Evolutionary conservation across 2,329 filamentous ascomycete species (phyloP).

Genomic region (Davidsoniella eucalypti): DNA sequence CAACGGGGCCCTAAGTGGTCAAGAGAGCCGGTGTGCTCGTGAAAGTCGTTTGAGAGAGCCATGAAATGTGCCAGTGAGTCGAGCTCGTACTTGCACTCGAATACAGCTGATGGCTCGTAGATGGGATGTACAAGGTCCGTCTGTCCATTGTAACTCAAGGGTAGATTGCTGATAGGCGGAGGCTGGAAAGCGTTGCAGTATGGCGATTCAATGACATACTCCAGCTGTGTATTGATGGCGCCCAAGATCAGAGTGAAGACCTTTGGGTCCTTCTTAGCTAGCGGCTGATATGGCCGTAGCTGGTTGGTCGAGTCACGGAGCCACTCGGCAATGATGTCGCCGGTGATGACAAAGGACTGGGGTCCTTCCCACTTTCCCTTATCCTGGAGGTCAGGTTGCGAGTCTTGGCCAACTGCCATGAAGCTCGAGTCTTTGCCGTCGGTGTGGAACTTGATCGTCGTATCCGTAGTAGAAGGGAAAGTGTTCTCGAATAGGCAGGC

Average conservation of each 20-base stretch:
- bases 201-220: conserved; percentile 84
- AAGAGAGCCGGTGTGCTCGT: conserved; percentile 59
- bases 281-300: conserved; percentile 69
- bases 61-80: conserved; percentile 91
- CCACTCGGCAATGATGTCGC: conserved; percentile 89
- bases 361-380: conserved; percentile 61
- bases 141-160: conserved; percentile 60
- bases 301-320: conserved; percentile 88
- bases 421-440: conserved; percentile 30
- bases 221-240: conserved; percentile 88
- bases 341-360: conserved; percentile 86
- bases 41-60: conserved; percentile 69
- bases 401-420: conserved; percentile 20
- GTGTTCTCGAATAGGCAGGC: conserved; percentile 89
- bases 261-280: conserved; percentile 65
- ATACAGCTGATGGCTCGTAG: conserved; percentile 73
- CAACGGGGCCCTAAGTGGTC: conserved; percentile 67
- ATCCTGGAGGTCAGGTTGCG: conserved; percentile 24
- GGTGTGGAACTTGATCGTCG: conserved; percentile 75
- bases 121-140: conserved; percentile 69
- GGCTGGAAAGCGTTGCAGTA: conserved; percentile 99
- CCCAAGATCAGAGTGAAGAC: conserved; percentile 72
- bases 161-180: conserved; percentile 63
- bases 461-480: conserved; percentile 83
- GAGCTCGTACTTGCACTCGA: conserved; percentile 98